These are phyloP conservation scores for Penicillium sclerotiorum DNA, from an alignment of 2,329 filamentous ascomycete species.

Conservation along the genomic window DNA sequence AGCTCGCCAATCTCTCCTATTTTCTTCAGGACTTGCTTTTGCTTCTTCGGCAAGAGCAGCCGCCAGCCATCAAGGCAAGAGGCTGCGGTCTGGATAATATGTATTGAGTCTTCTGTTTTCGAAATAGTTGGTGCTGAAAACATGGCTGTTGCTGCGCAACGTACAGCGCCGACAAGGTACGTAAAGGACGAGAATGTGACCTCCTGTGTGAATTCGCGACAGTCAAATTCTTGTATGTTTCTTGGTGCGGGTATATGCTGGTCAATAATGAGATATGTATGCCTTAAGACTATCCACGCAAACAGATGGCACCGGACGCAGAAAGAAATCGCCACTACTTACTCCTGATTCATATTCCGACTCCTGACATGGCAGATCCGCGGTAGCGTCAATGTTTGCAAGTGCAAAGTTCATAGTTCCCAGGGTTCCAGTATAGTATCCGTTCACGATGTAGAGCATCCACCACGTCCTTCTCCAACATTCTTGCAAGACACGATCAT, in stretches of 20 bases:
- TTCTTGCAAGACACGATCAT: constrained; percentile 36
- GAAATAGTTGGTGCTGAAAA: constrained; percentile 22
- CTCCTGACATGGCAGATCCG: constrained; percentile 39
- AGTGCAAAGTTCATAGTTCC: constrained; percentile 28
- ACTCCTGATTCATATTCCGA: constrained; percentile 34
- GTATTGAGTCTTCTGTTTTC: constrained; percentile 26
- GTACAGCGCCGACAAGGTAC: constrained; percentile 35
- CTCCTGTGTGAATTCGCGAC: constrained; percentile 33
- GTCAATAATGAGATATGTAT: too few species aligned
- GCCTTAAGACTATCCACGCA: too few species aligned
- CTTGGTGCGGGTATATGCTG: constrained; percentile 23
- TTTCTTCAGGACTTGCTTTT: constrained; percentile 36
- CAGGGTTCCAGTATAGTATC: constrained; percentile 69
- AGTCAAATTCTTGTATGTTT: constrained; percentile 37
- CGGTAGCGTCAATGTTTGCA: constrained; percentile 25
- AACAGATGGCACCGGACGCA: too few species aligned
- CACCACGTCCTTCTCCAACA: constrained; percentile 53
- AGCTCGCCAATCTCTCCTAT: constrained; percentile 51
- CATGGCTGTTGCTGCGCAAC: constrained; percentile 30
- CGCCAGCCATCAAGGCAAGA: constrained; percentile 44
- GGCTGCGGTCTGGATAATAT: constrained; percentile 39
- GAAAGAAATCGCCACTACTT: too few species aligned
- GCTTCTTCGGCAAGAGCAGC: constrained; percentile 39
- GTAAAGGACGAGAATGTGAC: constrained; percentile 37
- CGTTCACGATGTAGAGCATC: constrained; percentile 67